Base-by-base conservation (phyloP, 805 yeast species). In the Kazachstania martiniae region DNA sequence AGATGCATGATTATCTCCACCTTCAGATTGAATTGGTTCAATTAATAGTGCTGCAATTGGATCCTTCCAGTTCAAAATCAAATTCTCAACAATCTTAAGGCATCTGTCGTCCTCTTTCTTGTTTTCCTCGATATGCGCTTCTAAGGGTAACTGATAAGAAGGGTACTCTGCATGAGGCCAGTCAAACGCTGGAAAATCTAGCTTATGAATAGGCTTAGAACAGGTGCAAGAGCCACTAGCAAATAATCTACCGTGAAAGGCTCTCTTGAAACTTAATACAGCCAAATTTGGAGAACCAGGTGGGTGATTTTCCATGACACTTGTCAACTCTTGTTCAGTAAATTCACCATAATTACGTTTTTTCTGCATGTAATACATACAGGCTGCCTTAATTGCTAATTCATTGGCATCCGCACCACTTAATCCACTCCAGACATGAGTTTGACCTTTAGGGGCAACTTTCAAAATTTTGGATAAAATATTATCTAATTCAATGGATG, bases 121-220 rank as follows among this genome's bases (percentile, higher is more conserved):
- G 70, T 87, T 87, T 26, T 53, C 73, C 54, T 74, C 53, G 32
- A 72, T 68, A 35, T 72, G 84, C 33, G 74, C 68, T 34, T 74
- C 87, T 51, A 86, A 69, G 37, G 97, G 97, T 59, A 85, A 87
- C 59, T 77, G 65, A 61, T 84, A 77, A 32, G 70, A 47, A 42
- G 97, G 97, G 66, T 77, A 87, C 41, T 84, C 85, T 35, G 95
- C 95, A 58, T 82, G 86, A 53, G 97, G 97, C 96, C 96, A 87
- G 53, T 83, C 74, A 66, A 87, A 87, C 5, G 94, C 76, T 39
- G 97, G 97, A 62, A 89, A 66, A 59, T 79, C 87, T 54, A 87
- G 65, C 65, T 89, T 87, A 68, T 87, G 97, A 47, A 89, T 72
- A 44, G 96, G 95, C 67, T 85, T 89, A 36, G 95, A 85, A 58